A percentile compares a stretch with the other conserved stretches of the same genome.
Conservation (phyloP, 2,329 filamentous ascomycete genomes). For the Colletotrichum kahawae region DNA sequence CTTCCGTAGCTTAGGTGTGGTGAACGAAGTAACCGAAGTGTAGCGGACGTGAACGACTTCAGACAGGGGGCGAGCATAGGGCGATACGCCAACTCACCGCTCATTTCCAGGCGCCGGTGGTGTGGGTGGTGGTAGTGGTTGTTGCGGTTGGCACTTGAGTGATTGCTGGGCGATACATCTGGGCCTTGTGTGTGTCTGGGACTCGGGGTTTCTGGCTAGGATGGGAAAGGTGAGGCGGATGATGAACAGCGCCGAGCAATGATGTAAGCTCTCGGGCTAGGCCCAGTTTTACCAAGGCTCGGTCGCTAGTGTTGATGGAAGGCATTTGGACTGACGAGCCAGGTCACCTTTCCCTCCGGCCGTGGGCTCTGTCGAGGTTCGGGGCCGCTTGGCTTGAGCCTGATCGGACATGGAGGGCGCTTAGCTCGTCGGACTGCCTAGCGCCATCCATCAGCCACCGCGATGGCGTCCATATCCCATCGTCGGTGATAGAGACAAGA, state of each 20-base stretch:
- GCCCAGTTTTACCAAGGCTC: conserved; percentile 8
- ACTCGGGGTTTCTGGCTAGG: not conserved
- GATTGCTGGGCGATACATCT: not conserved
- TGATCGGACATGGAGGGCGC: conserved; percentile 13
- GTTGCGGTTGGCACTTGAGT: not conserved
- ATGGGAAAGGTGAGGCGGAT: not conserved
- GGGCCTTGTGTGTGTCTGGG: not conserved
- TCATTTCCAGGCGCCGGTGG: conserved; percentile 11
- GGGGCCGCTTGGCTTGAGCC: not conserved
- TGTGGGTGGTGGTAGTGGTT: not conserved
- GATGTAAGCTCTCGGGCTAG: conserved; percentile 17
- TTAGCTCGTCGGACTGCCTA: conserved; percentile 8
- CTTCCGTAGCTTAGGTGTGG: not conserved
- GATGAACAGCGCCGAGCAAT: conserved; percentile 5
- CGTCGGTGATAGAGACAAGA: not conserved
- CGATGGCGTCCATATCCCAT: not conserved
- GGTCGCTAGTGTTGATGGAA: conserved; percentile 5
- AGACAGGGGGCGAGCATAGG: conserved; percentile 1
- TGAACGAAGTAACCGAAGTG: not conserved
- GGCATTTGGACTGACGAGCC: conserved; percentile 9
- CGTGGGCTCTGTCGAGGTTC: not conserved
- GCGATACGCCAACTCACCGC: conserved; percentile 23
- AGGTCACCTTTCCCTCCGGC: not conserved
- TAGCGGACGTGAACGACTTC: not conserved
- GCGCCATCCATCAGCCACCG: conserved; percentile 1